A percentile compares a stretch with the other conserved stretches of the same genome.
Evolutionary conservation across 2,329 filamentous ascomycete species (phyloP).

Genomic region (Leptographium wingfieldii): DNA sequence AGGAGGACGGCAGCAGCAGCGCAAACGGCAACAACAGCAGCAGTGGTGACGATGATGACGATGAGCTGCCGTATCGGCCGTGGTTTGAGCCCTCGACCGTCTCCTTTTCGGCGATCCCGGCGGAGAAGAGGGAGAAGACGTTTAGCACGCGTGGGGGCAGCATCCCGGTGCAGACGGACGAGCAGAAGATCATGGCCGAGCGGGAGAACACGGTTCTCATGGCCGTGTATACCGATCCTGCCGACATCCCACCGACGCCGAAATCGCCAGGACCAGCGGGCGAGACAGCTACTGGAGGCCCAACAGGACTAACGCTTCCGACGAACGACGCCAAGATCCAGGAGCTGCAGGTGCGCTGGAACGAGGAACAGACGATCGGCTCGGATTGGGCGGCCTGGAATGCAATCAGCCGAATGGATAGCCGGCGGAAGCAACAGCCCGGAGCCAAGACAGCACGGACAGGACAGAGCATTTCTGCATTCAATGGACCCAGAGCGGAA

Average conservation of each 20-base stretch:
- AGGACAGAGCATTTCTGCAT: neutral
- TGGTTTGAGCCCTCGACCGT: constrained; percentile 36
- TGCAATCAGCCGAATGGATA: constrained; percentile 6
- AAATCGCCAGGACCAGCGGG: constrained; percentile 32
- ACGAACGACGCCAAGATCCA: constrained; percentile 26
- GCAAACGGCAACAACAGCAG: neutral
- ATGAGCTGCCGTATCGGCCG: constrained; percentile 38
- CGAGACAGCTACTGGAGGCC: neutral
- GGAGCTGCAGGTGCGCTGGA: constrained; percentile 37
- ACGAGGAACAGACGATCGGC: constrained; percentile 22
- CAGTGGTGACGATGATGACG: constrained; percentile 32
- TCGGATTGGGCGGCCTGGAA: constrained; percentile 11
- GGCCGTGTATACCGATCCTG: constrained; percentile 41
- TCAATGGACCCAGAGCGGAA: constrained; percentile 20
- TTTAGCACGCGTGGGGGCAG: constrained; percentile 43
- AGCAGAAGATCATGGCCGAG: constrained; percentile 42
- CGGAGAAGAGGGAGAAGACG: constrained; percentile 32
- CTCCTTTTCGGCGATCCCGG: constrained; percentile 34
- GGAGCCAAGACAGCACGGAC: constrained; percentile 8
- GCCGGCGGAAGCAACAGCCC: constrained; percentile 1
- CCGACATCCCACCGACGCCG: constrained; percentile 43
- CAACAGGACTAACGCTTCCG: constrained; percentile 20
- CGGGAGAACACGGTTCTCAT: constrained; percentile 49
- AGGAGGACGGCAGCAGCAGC: constrained; percentile 36
- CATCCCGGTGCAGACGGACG: constrained; percentile 36